A percentile compares a stretch with the other conserved stretches of the same genome.
Evolutionary conservation across 2,329 filamentous ascomycete species (phyloP).

Genomic region (Aaosphaeria arxii): DNA sequence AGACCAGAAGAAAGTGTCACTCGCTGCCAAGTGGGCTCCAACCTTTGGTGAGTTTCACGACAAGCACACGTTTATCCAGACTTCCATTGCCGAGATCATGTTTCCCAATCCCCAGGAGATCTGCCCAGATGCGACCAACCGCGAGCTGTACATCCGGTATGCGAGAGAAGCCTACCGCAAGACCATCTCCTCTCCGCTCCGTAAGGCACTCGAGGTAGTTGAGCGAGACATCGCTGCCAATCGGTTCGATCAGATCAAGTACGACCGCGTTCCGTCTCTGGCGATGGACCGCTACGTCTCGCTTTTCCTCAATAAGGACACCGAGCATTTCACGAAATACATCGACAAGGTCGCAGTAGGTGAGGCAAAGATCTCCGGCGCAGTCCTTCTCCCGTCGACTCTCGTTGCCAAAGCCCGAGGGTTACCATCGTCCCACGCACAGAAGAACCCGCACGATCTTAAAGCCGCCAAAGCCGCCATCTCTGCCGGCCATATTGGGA

Average conservation of each 20-base stretch:
- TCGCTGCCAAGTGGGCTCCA: conserved; percentile 62
- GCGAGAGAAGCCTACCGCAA: conserved; percentile 53
- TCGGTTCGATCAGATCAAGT: conserved; percentile 52
- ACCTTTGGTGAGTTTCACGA: conserved; percentile 56
- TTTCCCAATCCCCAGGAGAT: conserved; percentile 38
- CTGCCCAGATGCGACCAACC: conserved; percentile 34
- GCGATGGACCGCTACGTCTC: conserved; percentile 55
- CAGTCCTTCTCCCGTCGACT: conserved; percentile 52
- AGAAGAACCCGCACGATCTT: conserved; percentile 1
- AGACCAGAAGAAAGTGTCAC: conserved; percentile 48
- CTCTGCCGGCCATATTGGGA: conserved; percentile 23
- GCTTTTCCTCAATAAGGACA: conserved; percentile 52
- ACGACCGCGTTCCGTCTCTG: conserved; percentile 55
- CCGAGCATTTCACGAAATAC: conserved; percentile 50
- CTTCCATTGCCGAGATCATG: conserved; percentile 56
- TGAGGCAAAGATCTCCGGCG: conserved; percentile 53
- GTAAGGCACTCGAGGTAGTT: conserved; percentile 52
- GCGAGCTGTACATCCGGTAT: conserved; percentile 53
- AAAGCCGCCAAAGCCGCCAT: conserved; percentile 6
- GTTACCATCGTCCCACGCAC: background rate
- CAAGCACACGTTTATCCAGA: conserved; percentile 56
- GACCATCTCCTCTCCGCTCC: conserved; percentile 51
- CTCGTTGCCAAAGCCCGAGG: conserved; percentile 38
- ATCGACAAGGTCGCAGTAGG: conserved; percentile 49
- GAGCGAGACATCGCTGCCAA: conserved; percentile 51